These are phyloP conservation scores for Hymenoscyphus infarciens DNA, from an alignment of 2,329 filamentous ascomycete genomes.

Conservation along the genomic window DNA sequence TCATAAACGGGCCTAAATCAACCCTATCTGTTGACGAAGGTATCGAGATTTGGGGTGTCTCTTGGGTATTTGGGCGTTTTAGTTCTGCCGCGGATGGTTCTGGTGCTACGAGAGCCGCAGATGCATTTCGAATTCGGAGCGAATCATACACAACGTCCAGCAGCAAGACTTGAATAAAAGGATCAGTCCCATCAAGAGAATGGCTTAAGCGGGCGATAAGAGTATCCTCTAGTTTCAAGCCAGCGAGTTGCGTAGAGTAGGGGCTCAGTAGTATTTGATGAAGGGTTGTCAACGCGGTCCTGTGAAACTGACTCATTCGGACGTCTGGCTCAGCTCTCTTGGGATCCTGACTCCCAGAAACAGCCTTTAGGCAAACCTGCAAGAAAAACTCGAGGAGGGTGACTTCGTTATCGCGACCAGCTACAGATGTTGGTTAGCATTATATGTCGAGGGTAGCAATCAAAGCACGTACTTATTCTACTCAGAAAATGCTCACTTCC, in stretches of 20 bases:
- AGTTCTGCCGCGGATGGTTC: constrained; percentile 28
- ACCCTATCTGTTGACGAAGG: constrained; percentile 40
- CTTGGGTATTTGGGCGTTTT: constrained; percentile 28
- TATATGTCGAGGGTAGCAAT: background rate
- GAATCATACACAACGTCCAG: constrained; percentile 74
- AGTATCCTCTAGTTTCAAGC: constrained; percentile 65
- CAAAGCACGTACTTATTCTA: constrained; percentile 46
- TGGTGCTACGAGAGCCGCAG: constrained; percentile 21
- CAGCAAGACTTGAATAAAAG: constrained; percentile 71
- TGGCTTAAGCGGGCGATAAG: constrained; percentile 66
- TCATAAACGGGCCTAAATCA: constrained; percentile 39
- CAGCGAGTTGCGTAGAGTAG: constrained; percentile 54
- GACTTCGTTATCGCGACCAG: constrained; percentile 51
- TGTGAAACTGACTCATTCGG: constrained; percentile 64
- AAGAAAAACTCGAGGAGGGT: constrained; percentile 66
- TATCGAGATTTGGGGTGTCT: constrained; percentile 39
- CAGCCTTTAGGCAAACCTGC: constrained; percentile 61
- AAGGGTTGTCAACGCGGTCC: constrained; percentile 65
- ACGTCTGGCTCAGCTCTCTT: constrained; percentile 39
- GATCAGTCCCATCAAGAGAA: constrained; percentile 58
- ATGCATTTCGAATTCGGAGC: constrained; percentile 59
- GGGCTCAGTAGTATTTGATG: constrained; percentile 66
- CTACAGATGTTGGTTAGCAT: constrained; percentile 36
- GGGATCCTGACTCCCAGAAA: constrained; percentile 44
- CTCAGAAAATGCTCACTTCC: constrained; percentile 44